Base-by-base conservation (phyloP, 1,284 basidiomycete species). In the Butyriboletus appendiculatus region DNA sequence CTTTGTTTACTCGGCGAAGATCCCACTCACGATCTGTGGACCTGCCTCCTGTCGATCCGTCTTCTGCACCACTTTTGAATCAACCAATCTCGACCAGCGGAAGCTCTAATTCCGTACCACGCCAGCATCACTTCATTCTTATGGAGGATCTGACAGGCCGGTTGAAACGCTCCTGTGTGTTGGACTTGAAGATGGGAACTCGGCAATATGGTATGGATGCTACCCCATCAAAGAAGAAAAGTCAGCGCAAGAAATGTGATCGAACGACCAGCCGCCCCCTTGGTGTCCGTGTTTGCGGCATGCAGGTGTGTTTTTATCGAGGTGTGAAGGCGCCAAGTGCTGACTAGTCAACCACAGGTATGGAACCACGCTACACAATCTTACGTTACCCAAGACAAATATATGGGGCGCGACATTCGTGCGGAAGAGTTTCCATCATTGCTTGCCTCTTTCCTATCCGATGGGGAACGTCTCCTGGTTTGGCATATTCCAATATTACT, bases 141-240 rank as follows among this genome's bases (percentile, higher is more conserved):
- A 96, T 99, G 93, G 96, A 99, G 73, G 97, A 99, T 68, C 77
- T 99, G 42, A 99, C 96, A 1, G 97, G 97, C 20, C 80, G 91
- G n/a, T 75, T 98, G 62, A 96, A 92, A 71, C 86, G 85, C 49
- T 94, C 97, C 4, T 99, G 96, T 68, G 97, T 99, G 40, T 84
- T 99, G 60, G 96, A 99, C 73, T 78, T 99, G 64, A 99, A 99
- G 80, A 99, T 99, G 96, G 96, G 96, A 14, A 98, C 96, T 33
- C 81, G 96, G 40, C 96, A 99, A 75, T 98, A 99, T 73, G 97
- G 97, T 15, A 91, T 97, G 73, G 94, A 98, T 65, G 96, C 96
- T 22, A 93, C 91, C 5, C 78, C 88, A 0, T 81, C 86, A 52
- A 99, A 99, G 79, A 98, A 97, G 81, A 91, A 89, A 75, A 97